Evolutionary conservation across 305 asterid genomes (phyloP), one percentile per base, ranked within the genome.

Genomic region (Vinca major): DNA sequence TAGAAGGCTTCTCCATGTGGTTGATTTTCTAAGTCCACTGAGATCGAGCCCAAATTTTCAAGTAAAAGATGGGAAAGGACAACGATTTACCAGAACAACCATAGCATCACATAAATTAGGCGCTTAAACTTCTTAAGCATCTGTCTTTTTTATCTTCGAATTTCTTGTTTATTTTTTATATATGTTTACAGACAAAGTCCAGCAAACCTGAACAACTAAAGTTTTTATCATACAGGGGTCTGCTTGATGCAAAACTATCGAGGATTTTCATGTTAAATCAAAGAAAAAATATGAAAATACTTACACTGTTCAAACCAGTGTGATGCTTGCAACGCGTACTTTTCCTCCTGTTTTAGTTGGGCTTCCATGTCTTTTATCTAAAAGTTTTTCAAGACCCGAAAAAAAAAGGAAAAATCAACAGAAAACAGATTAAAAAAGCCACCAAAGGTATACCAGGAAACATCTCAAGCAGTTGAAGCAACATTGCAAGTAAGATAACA

Each of bases 341-440:
- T 91, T 73, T 87, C 95, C 67, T 87, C 93, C 63, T 85, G 87
- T 82, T 93, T 93, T 65, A 81, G 74, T 69, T 73, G 73, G 74
- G 83, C 82, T 76, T 89, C 99, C 96, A 93, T 82, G 66, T 91
- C 96, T 85, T 89, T 91, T 47, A 93, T 83, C 99, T 93, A 61
- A 70, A 12, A 17, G 14, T n/a, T 49, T 8, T 12, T 54, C 41
- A 52, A 33, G 55, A 45, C 20, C 54, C 66, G n/a, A 16, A 39
- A 62, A 66, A 6, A 43, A 40, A 40, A 62, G 62, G 11, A 43
- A 40, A 16, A 4, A 56, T 10, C 19, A 69, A 10, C 7, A 54
- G n/a, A 2, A 39, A 14, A 67, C 51, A 45, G 64, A 14, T 20
- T n/a, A 63, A n/a, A 7, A 7, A 21, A 4, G 37, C 5, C 17